Conservation (phyloP, 768 basidiomycete species). For the Tricholoma furcatifolium region DNA sequence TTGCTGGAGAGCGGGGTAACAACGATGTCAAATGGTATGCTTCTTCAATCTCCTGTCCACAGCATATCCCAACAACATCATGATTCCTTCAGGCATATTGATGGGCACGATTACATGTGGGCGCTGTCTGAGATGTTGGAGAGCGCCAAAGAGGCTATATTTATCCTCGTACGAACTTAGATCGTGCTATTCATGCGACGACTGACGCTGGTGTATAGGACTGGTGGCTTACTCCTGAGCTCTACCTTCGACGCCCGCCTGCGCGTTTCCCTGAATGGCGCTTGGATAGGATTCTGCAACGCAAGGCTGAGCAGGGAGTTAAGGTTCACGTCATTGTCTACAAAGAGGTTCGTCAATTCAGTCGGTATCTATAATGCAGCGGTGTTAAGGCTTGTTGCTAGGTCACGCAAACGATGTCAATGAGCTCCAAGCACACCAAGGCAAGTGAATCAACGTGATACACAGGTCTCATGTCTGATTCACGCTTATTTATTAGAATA, state of each 20-base stretch:
- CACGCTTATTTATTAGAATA: conserved; percentile 40
- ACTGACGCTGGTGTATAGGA: conserved; percentile 41
- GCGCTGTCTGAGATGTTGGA: conserved; percentile 90
- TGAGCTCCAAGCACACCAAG: conserved; percentile 88
- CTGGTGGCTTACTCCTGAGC: conserved; percentile 95
- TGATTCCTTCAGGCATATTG: conserved; percentile 66
- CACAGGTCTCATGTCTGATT: background rate
- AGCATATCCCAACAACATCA: background rate
- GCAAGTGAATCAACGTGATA: conserved; percentile 16
- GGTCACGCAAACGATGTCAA: conserved; percentile 90
- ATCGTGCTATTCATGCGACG: background rate
- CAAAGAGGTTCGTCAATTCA: conserved; percentile 65
- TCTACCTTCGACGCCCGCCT: conserved; percentile 92
- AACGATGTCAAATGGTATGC: conserved; percentile 82
- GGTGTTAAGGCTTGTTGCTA: conserved; percentile 20
- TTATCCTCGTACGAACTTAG: conserved; percentile 62
- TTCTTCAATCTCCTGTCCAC: background rate
- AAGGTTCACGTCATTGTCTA: conserved; percentile 91
- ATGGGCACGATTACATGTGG: conserved; percentile 97
- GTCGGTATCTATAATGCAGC: background rate
- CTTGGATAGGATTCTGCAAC: conserved; percentile 78
- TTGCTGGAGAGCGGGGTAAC: conserved; percentile 66
- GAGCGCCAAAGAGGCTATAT: conserved; percentile 77
- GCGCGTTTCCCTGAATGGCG: conserved; percentile 85
- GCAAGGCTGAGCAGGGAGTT: conserved; percentile 92